These are phyloP conservation scores for Achaetomium macrosporum DNA, from an alignment of 2,329 filamentous ascomycete species.

Conservation along the genomic window DNA sequence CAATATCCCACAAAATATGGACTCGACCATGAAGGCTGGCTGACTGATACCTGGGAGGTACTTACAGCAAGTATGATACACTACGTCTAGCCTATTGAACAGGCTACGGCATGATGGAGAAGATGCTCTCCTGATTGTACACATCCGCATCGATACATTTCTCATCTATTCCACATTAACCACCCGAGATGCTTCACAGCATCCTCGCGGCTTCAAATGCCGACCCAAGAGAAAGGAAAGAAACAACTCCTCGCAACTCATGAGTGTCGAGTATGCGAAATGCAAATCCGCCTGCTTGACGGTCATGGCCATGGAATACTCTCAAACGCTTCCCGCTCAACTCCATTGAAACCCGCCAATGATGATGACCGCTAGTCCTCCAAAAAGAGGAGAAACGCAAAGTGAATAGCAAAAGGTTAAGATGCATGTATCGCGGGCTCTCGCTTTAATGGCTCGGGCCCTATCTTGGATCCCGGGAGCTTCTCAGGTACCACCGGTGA, in stretches of 20 bases:
- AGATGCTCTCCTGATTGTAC: background rate
- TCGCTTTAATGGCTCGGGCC: constrained; percentile 26
- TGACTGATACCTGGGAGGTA: no score
- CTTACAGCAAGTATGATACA: no score
- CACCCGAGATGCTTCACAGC: background rate
- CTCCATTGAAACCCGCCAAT: constrained; percentile 3
- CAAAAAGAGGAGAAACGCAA: constrained; percentile 16
- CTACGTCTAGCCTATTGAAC: no score
- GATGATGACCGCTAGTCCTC: constrained; percentile 4
- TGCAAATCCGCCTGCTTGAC: constrained; percentile 6
- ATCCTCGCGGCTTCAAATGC: constrained; percentile 5
- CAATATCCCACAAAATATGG: no score
- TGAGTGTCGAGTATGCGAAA: background rate
- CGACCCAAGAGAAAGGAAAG: background rate
- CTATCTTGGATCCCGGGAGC: constrained; percentile 27
- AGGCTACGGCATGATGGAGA: background rate
- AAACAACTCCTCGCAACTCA: constrained; percentile 1
- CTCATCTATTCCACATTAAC: constrained; percentile 12
- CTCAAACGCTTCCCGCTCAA: constrained; percentile 8
- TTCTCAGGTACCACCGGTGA: constrained; percentile 16
- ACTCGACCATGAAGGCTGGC: no score
- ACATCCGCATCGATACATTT: constrained; percentile 2
- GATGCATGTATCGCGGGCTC: constrained; percentile 30
- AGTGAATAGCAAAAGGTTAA: constrained; percentile 14
- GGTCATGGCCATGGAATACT: background rate